Evolutionary conservation across 352 stramenopile species (phyloP).

Genomic region (Phytophthora capsici): DNA sequence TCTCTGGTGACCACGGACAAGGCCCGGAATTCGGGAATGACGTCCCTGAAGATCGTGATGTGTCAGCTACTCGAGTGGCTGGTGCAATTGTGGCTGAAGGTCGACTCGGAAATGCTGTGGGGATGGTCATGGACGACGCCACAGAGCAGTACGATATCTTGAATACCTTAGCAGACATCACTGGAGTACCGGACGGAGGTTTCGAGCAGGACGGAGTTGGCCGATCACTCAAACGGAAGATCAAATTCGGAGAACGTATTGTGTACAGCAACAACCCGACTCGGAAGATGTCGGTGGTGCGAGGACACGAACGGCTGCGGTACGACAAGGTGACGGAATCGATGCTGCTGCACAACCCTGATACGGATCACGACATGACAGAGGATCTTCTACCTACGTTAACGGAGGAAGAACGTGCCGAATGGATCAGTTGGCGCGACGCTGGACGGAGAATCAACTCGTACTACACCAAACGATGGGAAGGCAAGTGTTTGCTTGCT

Average conservation of each 20-base stretch:
- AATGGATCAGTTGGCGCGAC: constrained; percentile 26
- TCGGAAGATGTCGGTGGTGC: constrained; percentile 46
- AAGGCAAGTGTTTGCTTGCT: constrained; percentile 39
- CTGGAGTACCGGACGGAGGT: constrained; percentile 30
- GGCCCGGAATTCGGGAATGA: constrained; percentile 43
- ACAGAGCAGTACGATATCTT: constrained; percentile 48
- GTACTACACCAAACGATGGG: constrained; percentile 44
- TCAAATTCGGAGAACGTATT: constrained; percentile 24
- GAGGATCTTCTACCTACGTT: constrained; percentile 39
- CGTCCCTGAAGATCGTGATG: constrained; percentile 38
- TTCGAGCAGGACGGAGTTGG: constrained; percentile 47
- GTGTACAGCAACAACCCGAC: constrained; percentile 66
- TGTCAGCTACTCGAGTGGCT: constrained; percentile 41
- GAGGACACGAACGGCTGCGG: constrained; percentile 36
- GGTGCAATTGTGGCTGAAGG: constrained; percentile 45
- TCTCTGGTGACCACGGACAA: constrained; percentile 60
- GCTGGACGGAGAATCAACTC: constrained; percentile 44
- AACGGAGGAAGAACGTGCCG: constrained; percentile 12
- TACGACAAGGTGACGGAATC: constrained; percentile 44
- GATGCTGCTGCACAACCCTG: constrained; percentile 43
- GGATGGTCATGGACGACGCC: constrained; percentile 36
- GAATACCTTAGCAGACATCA: constrained; percentile 48
- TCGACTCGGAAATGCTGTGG: constrained; percentile 32
- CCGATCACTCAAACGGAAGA: constrained; percentile 47
- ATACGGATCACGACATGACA: constrained; percentile 41